phyloP scores from a whole-genome alignment of 768 basidiomycete species.

The Boletellus ananiceps region DNA sequence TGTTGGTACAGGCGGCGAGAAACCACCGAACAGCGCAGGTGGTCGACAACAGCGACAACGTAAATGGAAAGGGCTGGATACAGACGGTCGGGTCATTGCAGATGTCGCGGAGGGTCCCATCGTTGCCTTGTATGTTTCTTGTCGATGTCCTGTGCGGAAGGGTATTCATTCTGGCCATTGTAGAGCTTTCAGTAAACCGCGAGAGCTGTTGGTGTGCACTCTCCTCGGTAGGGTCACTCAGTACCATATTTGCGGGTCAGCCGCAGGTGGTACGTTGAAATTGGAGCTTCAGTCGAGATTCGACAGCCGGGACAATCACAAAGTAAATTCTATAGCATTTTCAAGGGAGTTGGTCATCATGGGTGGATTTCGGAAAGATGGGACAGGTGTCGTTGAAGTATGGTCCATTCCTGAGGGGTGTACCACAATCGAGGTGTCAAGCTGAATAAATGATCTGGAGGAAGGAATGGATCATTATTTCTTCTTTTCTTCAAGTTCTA shows the following conservation, averaged over 20 bases:
- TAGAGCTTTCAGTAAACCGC: constrained; percentile 49
- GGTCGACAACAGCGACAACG: constrained; percentile 50
- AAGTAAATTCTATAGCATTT: constrained; percentile 60
- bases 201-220: constrained; percentile 51
- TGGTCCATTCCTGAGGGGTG: constrained; percentile 36
- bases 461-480: constrained; percentile 5
- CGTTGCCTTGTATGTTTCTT: constrained; percentile 44
- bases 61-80: constrained; percentile 69
- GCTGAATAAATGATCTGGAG: background rate
- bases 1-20: constrained; percentile 67
- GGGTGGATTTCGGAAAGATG: constrained; percentile 56
- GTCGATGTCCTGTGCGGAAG: background rate
- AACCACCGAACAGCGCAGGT: constrained; percentile 20
- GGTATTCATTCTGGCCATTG: background rate
- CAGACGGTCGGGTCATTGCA: constrained; percentile 38
- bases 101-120: constrained; percentile 71
- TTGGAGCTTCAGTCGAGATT: constrained; percentile 45
- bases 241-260: constrained; percentile 42
- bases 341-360: constrained; percentile 48
- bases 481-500: constrained; percentile 45
- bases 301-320: constrained; percentile 42
- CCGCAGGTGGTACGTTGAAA: constrained; percentile 34
- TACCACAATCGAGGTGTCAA: background rate
- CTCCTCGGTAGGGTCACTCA: constrained; percentile 55
- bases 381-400: constrained; percentile 60